These are phyloP conservation scores for Suhomyces emberorum DNA, from an alignment of 805 yeast genomes.

Conservation along the genomic window DNA sequence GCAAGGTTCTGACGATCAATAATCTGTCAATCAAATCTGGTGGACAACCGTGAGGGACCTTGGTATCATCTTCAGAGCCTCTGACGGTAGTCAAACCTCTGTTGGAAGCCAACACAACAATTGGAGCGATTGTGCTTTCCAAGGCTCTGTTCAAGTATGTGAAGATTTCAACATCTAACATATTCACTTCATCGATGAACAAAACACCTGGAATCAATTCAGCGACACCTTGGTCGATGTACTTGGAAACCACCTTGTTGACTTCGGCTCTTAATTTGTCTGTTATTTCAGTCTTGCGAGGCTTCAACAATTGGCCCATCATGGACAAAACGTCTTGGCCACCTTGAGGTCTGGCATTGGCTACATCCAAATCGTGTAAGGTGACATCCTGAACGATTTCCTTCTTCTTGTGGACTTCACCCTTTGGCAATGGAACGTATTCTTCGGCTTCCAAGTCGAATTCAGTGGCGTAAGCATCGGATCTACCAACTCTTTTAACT, in stretches of 20 bases:
- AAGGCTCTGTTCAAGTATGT: constrained; percentile 92
- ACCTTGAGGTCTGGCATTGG: constrained; percentile 94
- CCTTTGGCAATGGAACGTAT: constrained; percentile 97
- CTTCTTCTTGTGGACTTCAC: constrained; percentile 97
- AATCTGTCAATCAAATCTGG: constrained; percentile 90
- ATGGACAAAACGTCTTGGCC: constrained; percentile 94
- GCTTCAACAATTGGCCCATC: constrained; percentile 97
- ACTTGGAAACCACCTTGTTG: constrained; percentile 91
- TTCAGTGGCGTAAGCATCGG: constrained; percentile 98
- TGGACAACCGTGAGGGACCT: constrained; percentile 95
- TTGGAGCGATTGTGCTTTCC: constrained; percentile 88
- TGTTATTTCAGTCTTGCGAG: constrained; percentile 94
- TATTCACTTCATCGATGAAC: constrained; percentile 97
- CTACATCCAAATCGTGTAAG: constrained; percentile 92
- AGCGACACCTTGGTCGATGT: constrained; percentile 97
- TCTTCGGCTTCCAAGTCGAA: constrained; percentile 98
- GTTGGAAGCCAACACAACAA: constrained; percentile 93
- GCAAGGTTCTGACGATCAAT: constrained; percentile 85
- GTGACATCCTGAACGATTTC: constrained; percentile 98
- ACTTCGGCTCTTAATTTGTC: constrained; percentile 93
- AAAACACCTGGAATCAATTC: constrained; percentile 97
- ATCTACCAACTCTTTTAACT: constrained; percentile 93
- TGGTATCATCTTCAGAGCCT: constrained; percentile 79
- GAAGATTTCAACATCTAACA: constrained; percentile 96
- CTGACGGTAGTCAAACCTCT: constrained; percentile 89